phyloP scores from a whole-genome alignment of 495 filamentous ascomycete species.

The Corynascus novoguineensis region DNA sequence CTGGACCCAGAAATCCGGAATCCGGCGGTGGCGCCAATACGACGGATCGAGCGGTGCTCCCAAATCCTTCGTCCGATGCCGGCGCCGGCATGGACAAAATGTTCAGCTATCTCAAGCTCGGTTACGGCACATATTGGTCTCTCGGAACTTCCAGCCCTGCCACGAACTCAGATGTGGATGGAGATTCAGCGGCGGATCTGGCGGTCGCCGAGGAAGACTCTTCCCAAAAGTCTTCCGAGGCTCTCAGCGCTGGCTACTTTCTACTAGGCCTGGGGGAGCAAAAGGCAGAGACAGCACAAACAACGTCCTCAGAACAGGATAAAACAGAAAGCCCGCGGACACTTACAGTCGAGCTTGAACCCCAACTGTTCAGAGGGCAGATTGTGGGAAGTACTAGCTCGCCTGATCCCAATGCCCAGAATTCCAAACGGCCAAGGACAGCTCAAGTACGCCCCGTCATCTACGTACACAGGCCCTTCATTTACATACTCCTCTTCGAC shows the following conservation, averaged over 20 bases:
- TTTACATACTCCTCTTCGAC: slow-evolving; percentile 85
- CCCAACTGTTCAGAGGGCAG: slow-evolving; percentile 17
- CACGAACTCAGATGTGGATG: neutral
- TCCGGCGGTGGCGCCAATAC: neutral
- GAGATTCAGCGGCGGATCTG: slow-evolving; percentile 8
- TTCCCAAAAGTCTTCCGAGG: neutral
- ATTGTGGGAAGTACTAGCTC: slow-evolving; percentile 11
- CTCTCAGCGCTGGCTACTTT: slow-evolving; percentile 50
- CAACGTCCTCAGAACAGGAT: slow-evolving; percentile 15
- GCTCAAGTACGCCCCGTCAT: slow-evolving; percentile 66
- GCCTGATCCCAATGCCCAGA: slow-evolving; percentile 38
- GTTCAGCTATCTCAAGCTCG: slow-evolving; percentile 49
- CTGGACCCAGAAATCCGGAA: neutral
- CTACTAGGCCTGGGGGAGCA: slow-evolving; percentile 61
- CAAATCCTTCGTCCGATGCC: neutral
- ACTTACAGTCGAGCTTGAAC: slow-evolving; percentile 48
- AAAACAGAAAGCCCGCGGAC: slow-evolving; percentile 38
- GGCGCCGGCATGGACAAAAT: slow-evolving; percentile 38
- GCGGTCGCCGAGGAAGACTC: neutral
- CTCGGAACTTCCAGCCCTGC: slow-evolving; percentile 26
- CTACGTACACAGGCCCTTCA: slow-evolving; percentile 72
- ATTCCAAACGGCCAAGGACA: slow-evolving; percentile 37
- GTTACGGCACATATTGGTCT: slow-evolving; percentile 53
- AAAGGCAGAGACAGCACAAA: slow-evolving; percentile 20
- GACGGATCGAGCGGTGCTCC: neutral